Evolutionary conservation across 208 protist genomes (phyloP).

Genomic region (Leishmania mexicana): DNA sequence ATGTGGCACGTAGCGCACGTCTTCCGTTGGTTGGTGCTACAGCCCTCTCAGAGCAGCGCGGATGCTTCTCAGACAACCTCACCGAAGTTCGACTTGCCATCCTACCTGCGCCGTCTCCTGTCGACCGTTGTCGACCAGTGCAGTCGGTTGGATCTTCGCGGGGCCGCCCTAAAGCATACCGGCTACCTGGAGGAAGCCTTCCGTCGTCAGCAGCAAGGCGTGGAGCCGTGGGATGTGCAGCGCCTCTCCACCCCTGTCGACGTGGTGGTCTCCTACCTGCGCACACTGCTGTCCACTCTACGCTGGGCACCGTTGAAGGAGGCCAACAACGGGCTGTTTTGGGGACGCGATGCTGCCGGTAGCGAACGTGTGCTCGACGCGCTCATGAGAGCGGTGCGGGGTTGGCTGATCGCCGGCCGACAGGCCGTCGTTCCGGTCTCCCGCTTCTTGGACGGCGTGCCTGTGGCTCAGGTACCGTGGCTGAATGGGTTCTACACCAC

Average conservation of each 20-base stretch:
- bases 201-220: constrained; percentile 14
- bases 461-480: constrained; percentile 69
- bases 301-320: constrained; percentile 16
- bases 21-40: constrained; percentile 26
- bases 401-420: constrained; percentile 54
- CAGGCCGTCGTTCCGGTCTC: constrained; percentile 47
- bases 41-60: neutral
- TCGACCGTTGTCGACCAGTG: constrained; percentile 43
- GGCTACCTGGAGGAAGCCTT: constrained; percentile 48
- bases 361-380: constrained; percentile 32
- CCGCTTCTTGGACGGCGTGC: constrained; percentile 58
- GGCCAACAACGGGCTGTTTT: constrained; percentile 30
- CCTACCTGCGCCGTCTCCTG: constrained; percentile 27
- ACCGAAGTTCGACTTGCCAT: constrained; percentile 14
- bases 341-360: constrained; percentile 32
- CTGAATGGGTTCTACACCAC: constrained; percentile 54
- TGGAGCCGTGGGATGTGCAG: constrained; percentile 8
- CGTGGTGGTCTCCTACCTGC: constrained; percentile 54
- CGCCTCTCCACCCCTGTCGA: constrained; percentile 38
- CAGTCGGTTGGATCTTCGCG: constrained; percentile 55
- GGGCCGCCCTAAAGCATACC: constrained; percentile 53
- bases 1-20: constrained; percentile 16
- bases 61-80: neutral
- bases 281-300: constrained; percentile 36
- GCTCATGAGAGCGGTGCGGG: constrained; percentile 30